A percentile compares a stretch with the other conserved stretches of the same genome.
Evolutionary conservation across 2,329 filamentous ascomycete genomes (phyloP).

Genomic region (Paraconiothyrium brasiliense): DNA sequence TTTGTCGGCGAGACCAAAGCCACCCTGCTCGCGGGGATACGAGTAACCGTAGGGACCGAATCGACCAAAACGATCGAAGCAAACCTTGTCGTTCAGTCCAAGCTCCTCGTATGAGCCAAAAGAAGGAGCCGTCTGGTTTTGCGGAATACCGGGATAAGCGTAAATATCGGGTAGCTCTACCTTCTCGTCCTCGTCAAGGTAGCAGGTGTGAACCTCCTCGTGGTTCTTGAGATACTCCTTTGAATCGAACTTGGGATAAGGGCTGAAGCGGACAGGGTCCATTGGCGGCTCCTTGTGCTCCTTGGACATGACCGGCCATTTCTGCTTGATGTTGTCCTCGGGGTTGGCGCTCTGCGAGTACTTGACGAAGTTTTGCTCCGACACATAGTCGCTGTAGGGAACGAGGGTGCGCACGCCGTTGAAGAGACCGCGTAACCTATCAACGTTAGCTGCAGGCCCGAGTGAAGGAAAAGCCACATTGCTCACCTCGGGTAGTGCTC

Average conservation of each 20-base stretch:
- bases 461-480: not conserved
- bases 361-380: constrained; percentile 57
- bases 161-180: constrained; percentile 69
- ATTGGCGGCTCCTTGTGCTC: constrained; percentile 50
- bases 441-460: constrained; percentile 24
- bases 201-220: constrained; percentile 68
- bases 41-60: constrained; percentile 62
- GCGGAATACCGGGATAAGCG: constrained; percentile 67
- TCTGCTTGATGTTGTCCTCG: constrained; percentile 50
- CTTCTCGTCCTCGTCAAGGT: constrained; percentile 67
- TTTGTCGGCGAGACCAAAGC: constrained; percentile 59
- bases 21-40: constrained; percentile 55
- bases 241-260: constrained; percentile 56
- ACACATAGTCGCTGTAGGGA: constrained; percentile 51
- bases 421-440: constrained; percentile 58
- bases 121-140: constrained; percentile 58
- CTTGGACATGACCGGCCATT: constrained; percentile 45
- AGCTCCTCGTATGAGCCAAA: constrained; percentile 60
- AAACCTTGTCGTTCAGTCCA: constrained; percentile 58
- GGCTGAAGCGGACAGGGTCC: constrained; percentile 54
- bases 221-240: constrained; percentile 58
- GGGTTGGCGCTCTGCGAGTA: constrained; percentile 49
- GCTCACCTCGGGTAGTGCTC: constrained; percentile 55
- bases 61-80: constrained; percentile 62
- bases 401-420: constrained; percentile 60